Percentiles rank a stretch among this genome's conserved stretches.
These are phyloP conservation scores for Xerocomus minutiporus DNA, from an alignment of 1,284 basidiomycete genomes.

Conservation along the genomic window DNA sequence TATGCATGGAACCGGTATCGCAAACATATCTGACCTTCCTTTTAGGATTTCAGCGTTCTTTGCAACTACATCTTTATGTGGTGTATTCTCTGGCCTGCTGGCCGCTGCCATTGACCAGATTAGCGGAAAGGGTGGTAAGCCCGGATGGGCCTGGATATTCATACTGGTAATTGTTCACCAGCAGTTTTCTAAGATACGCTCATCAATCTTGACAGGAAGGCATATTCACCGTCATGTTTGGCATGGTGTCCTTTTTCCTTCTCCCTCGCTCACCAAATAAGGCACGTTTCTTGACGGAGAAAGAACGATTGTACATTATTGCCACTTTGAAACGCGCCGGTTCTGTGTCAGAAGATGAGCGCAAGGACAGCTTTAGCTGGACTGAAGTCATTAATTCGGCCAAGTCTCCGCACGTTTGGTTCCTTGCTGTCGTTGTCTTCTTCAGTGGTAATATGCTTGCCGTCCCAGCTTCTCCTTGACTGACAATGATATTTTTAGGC, in stretches of 20 bases:
- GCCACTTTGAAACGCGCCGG: background rate
- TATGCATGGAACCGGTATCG: conserved; percentile 20
- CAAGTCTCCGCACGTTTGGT: background rate
- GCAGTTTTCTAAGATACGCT: background rate
- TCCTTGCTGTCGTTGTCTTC: background rate
- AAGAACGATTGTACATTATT: background rate
- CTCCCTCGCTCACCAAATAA: background rate
- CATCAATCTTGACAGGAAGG: background rate
- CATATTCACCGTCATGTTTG: background rate
- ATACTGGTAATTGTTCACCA: background rate
- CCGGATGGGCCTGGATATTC: conserved; percentile 1
- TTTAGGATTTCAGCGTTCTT: background rate
- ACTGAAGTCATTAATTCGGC: background rate
- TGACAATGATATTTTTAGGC: background rate
- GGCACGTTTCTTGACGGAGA: background rate
- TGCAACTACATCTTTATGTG: background rate
- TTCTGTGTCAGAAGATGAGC: background rate
- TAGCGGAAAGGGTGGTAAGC: background rate
- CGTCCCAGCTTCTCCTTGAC: background rate
- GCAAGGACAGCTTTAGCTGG: background rate
- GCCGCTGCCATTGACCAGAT: background rate
- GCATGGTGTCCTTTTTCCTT: background rate
- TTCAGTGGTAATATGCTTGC: background rate
- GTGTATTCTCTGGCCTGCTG: background rate
- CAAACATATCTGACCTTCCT: background rate